Evolutionary conservation across 768 basidiomycete species (phyloP), one percentile per base, ranked within the genome.

Genomic region (Lactarius quietus): DNA sequence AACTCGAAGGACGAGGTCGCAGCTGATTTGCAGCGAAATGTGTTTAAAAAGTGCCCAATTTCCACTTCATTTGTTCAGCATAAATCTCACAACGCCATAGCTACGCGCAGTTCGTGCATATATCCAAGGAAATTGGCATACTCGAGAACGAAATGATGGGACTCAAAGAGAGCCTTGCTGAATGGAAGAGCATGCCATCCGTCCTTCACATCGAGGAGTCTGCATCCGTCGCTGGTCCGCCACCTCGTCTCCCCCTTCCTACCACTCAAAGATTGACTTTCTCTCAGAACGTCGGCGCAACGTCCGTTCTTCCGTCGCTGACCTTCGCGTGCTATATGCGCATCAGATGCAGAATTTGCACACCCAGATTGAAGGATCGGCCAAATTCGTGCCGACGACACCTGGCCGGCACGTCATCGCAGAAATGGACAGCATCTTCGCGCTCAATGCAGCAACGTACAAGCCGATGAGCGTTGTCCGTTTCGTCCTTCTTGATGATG

Each of bases 111-210:
- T 98, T 98, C 73, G 92, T 99, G 31, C 82, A 90, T 62, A 92
- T 99, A 26, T 97, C 97, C 4, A 98, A 98, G 73, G 97, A 98
- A 77, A 96, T 99, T 61, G 89, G 91, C 31, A 89, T 92, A 1
- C 84, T 99, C 31, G 97, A 99, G 79, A 95, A 95, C 72, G 95
- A 98, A 75, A 92, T 98, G 90, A 83, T 98, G 35, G 95, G 98
- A 72, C 85, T 99, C 74, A 98, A 97, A 75, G 93, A 95, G 62
- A 84, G 90, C 7, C 82, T 98, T 4, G 88, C 91, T 15, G 97
- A 99, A 73, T 98, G 95, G 90, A 95, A 95, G 75, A 86, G 86
- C 62, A 94, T 98, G 84, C 96, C 97, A 0, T 92, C 94, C 8
- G 82, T 93, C 23, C 82, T 99, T 20, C 93, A 95, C 69, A 89